phyloP scores from a whole-genome alignment of 192 early-diverging fungal genomes.

The Backusella parvicylindrica region DNA sequence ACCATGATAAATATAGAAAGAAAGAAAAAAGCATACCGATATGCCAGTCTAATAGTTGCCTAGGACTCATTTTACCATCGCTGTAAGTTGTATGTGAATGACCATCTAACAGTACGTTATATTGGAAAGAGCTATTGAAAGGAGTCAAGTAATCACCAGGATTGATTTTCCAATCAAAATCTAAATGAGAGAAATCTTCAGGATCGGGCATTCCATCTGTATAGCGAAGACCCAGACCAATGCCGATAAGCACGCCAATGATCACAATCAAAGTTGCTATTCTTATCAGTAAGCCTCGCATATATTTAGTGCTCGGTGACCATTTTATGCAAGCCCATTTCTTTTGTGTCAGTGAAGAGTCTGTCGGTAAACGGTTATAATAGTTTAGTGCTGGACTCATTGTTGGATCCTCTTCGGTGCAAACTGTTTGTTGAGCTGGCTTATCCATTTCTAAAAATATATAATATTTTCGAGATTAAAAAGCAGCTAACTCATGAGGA shows the following conservation, averaged over 20 bases:
- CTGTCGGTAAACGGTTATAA: not conserved
- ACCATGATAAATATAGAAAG: not conserved
- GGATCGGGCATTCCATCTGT: conserved; percentile 26
- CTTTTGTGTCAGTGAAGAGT: not conserved
- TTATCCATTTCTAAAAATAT: not conserved
- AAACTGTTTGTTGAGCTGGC: not conserved
- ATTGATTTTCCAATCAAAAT: conserved; percentile 50
- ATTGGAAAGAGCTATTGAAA: conserved; percentile 34
- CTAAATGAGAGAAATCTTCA: conserved; percentile 30
- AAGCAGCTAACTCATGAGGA: not conserved
- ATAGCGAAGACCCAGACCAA: conserved; percentile 22
- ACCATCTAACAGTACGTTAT: conserved; percentile 60
- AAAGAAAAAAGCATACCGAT: conserved; percentile 39
- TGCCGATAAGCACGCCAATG: conserved; percentile 24
- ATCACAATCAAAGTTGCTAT: conserved; percentile 8
- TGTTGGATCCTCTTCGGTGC: not conserved
- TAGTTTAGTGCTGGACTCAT: not conserved
- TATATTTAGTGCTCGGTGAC: not conserved
- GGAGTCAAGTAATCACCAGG: conserved; percentile 46
- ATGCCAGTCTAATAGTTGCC: conserved; percentile 59
- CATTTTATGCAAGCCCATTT: not conserved
- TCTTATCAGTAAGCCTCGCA: conserved; percentile 9
- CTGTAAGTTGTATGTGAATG: conserved; percentile 63
- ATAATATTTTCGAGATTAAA: not conserved
- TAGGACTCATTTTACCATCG: conserved; percentile 56